Conservation (phyloP, 2,329 filamentous ascomycete genomes). For the Aspergillus viridinutans region DNA sequence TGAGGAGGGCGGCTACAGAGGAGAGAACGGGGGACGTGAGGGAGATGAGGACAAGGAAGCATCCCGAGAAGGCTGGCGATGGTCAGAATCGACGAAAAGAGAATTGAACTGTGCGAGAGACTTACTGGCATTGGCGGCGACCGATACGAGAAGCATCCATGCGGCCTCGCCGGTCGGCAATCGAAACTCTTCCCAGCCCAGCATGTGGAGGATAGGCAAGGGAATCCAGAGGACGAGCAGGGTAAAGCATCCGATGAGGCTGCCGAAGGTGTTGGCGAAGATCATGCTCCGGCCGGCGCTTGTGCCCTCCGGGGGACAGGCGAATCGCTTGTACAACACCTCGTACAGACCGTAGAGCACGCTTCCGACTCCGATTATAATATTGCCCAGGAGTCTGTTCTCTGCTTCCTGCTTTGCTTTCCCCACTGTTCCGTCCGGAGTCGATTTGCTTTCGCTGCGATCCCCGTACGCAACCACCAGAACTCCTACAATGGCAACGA, state of each 20-base stretch:
- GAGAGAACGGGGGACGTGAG: conserved; percentile 89
- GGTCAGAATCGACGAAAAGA: neutral
- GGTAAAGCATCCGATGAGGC: conserved; percentile 81
- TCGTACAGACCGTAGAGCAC: conserved; percentile 96
- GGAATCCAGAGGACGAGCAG: conserved; percentile 87
- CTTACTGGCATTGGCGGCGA: conserved; percentile 76
- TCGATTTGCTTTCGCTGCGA: conserved; percentile 50
- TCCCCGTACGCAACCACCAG: conserved; percentile 95
- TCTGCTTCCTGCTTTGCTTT: conserved; percentile 52
- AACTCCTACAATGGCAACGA: conserved; percentile 82
- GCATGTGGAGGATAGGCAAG: conserved; percentile 73
- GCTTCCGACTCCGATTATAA: conserved; percentile 86
- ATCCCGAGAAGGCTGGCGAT: conserved; percentile 69
- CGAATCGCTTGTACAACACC: conserved; percentile 88
- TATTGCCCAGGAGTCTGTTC: conserved; percentile 74
- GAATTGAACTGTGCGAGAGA: conserved; percentile 13
- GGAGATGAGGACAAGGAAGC: conserved; percentile 87
- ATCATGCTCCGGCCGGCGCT: conserved; percentile 85
- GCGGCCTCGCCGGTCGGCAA: conserved; percentile 74
- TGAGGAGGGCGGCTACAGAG: conserved; percentile 86
- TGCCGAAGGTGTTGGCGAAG: conserved; percentile 90
- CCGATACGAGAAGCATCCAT: conserved; percentile 73
- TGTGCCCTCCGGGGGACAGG: conserved; percentile 87
- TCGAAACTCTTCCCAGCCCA: conserved; percentile 76
- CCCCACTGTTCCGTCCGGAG: conserved; percentile 25